Base-by-base conservation (phyloP, 2,329 filamentous ascomycete genomes). In the Bipolaris bicolor region DNA sequence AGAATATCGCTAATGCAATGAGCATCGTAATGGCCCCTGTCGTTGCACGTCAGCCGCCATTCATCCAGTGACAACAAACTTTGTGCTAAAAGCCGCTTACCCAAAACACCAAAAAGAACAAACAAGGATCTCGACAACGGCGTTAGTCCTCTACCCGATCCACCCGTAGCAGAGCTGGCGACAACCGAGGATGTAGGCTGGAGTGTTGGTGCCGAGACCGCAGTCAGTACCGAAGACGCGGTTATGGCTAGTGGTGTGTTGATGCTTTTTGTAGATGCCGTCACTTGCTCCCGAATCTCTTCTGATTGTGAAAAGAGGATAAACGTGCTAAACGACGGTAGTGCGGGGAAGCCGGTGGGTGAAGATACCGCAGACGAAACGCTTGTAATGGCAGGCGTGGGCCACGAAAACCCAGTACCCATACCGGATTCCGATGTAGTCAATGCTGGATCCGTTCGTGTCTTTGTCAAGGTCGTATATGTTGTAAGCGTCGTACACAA, bases 71-170 rank as follows among this genome's bases (percentile, higher is more conserved):
- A 31, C 43, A 10, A 31, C 22, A 22, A 26, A 29, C 5, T 31
- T 31, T 31, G 29, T 4, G 29, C 29, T 31, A 31, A 31, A 31
- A 31, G 29, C 10, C 10, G 11, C 43, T 43, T 36, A 60, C 60
- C 60, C 10, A 60, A 37, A 0, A 60, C 60, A 2, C 57, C 57
- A 13, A 62, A 54, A 11, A 57, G 44, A 16, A 62, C 60, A 29
- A 62, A 60, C 10, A 62, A 29, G 13, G 60, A 46, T 33, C 53
- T 54, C 44, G 53, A 48, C 2, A 54, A 39, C 5, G 60, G 57
- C 1, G 47, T 49, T 48, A 60, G 50, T n/a, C 57, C 45, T 22
- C 39, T 26, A 16, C 37, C 22, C n/a, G 43, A 39, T 24, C 49
- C 50, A 18, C 33, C 36, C n/a, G 20, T 46, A 1, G 40, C 24